Percentiles rank a stretch among this genome's conserved stretches.
These are phyloP conservation scores for Mycena venus DNA, from an alignment of 768 basidiomycete species.

Conservation along the genomic window DNA sequence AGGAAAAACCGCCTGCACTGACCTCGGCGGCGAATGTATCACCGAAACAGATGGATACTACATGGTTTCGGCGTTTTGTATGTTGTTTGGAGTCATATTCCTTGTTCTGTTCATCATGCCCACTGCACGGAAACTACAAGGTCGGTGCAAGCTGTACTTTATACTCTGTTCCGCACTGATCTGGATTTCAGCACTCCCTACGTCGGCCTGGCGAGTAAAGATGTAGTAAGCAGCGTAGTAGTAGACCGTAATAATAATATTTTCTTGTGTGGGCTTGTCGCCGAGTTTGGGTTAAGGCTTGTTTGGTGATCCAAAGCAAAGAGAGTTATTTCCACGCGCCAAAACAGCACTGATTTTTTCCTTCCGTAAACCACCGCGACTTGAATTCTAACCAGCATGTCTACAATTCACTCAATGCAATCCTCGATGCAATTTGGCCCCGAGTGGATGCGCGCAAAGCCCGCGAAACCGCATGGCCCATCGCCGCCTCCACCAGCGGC, in stretches of 20 bases:
- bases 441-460: constrained; percentile 93
- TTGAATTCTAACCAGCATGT: constrained; percentile 47
- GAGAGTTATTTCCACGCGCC: constrained; percentile 54
- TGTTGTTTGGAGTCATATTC: constrained; percentile 80
- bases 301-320: constrained; percentile 12
- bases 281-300: background rate
- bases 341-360: constrained; percentile 37
- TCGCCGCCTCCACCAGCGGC: constrained; percentile 73
- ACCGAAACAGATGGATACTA: constrained; percentile 95
- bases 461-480: constrained; percentile 67
- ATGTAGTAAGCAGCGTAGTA: constrained; percentile 46
- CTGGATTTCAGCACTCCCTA: constrained; percentile 67
- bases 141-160: constrained; percentile 58
- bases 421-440: constrained; percentile 86
- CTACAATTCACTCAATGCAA: constrained; percentile 53
- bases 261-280: background rate
- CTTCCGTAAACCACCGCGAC: constrained; percentile 22
- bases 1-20: constrained; percentile 84
- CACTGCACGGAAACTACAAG: constrained; percentile 87
- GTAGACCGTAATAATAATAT: constrained; percentile 1
- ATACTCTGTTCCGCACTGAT: constrained; percentile 14
- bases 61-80: constrained; percentile 83
- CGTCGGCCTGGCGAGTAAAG: constrained; percentile 80
- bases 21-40: constrained; percentile 83
- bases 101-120: constrained; percentile 86